Conservation (phyloP, 192 early-diverging fungal species). For the Backusella sp. region DNA sequence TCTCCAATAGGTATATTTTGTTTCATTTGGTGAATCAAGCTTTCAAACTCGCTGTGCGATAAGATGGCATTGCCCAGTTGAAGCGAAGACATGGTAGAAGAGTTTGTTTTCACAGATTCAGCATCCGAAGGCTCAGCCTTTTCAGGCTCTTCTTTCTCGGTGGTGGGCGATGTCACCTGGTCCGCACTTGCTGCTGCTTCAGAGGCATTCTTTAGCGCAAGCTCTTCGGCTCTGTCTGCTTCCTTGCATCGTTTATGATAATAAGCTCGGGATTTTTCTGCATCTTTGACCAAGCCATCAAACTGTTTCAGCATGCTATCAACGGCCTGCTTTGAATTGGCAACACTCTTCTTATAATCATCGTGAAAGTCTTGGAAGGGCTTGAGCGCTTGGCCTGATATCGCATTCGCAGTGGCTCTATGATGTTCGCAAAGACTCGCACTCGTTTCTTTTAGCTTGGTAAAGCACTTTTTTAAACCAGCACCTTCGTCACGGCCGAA, state of each 20-base stretch:
- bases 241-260: constrained; percentile 56
- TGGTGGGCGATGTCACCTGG: neutral
- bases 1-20: constrained; percentile 60
- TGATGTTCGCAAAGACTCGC: constrained; percentile 43
- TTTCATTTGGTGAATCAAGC: constrained; percentile 49
- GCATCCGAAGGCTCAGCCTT: neutral
- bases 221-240: constrained; percentile 62
- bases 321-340: constrained; percentile 42
- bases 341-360: constrained; percentile 36
- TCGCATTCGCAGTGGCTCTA: constrained; percentile 36
- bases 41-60: constrained; percentile 21
- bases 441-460: constrained; percentile 46
- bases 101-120: neutral
- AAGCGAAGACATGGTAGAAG: neutral
- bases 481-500: constrained; percentile 57
- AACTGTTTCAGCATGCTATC: constrained; percentile 50
- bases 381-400: constrained; percentile 44
- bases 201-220: constrained; percentile 21
- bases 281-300: constrained; percentile 43
- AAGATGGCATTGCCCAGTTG: constrained; percentile 22
- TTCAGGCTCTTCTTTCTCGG: neutral
- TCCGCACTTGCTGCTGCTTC: neutral
- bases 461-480: constrained; percentile 47
- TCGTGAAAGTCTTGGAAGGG: constrained; percentile 47
- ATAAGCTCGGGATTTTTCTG: constrained; percentile 39